phyloP scores from a whole-genome alignment of 2,329 filamentous ascomycete species.

The Aureobasidium mangrovei region DNA sequence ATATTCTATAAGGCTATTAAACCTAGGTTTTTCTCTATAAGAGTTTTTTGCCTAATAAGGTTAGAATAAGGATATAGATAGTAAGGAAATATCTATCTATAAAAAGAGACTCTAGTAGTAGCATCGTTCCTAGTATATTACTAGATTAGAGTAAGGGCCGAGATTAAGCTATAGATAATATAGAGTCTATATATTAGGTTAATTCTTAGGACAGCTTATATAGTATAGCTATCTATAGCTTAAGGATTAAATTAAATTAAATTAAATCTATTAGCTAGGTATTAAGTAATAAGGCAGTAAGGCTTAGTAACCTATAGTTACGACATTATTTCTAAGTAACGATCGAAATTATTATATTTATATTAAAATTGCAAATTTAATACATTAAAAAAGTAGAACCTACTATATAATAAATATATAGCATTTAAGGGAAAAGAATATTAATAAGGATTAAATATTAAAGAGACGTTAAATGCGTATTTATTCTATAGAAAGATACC shows the following conservation, averaged over 20 bases:
- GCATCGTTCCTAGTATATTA: no score
- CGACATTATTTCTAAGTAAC: not conserved
- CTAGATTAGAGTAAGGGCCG: no score
- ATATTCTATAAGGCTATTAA: not conserved
- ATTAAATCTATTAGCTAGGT: not conserved
- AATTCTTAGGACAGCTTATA: no score
- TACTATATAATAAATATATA: not conserved
- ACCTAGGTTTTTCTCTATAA: not conserved
- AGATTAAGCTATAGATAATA: no score
- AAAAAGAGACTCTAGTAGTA: no score
- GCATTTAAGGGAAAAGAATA: not conserved
- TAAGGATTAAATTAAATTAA: no score
- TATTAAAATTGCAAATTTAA: not conserved
- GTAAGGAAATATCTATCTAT: no score
- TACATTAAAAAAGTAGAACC: not conserved
- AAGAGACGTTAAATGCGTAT: conserved; percentile 2
- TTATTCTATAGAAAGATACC: conserved; percentile 3
- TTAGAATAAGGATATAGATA: not conserved
- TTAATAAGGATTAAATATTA: not conserved
- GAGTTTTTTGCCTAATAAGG: not conserved
- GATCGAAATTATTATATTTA: not conserved
- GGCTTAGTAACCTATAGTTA: not conserved
- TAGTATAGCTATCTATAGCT: no score
- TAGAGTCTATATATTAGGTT: no score
- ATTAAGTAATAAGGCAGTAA: not conserved